Conservation (phyloP, 345 rosid genomes). For the Brassica incana region DNA sequence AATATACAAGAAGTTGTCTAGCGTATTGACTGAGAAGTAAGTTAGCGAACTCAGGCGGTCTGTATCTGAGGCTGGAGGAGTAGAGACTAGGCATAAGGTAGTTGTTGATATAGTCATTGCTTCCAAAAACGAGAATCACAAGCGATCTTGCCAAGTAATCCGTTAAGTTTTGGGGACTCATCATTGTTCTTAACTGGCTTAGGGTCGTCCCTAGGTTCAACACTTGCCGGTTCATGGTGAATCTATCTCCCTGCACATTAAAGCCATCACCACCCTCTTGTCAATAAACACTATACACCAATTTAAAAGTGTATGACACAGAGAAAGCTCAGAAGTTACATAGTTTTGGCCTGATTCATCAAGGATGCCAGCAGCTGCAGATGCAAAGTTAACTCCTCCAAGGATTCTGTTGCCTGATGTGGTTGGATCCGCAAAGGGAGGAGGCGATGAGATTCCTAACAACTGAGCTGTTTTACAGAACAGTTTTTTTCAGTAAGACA, state of each 20-base stretch:
- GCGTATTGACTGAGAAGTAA: slow-evolving; percentile 64
- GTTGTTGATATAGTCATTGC: slow-evolving; percentile 95
- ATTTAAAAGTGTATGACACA: neutral
- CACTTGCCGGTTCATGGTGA: slow-evolving; percentile 63
- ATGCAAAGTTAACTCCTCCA: slow-evolving; percentile 79
- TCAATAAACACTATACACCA: neutral
- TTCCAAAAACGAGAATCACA: slow-evolving; percentile 67
- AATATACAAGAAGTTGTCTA: slow-evolving; percentile 56
- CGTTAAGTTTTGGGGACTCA: slow-evolving; percentile 49
- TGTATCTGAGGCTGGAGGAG: slow-evolving; percentile 54
- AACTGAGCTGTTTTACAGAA: slow-evolving; percentile 50
- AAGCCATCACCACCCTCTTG: neutral
- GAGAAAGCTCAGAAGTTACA: slow-evolving; percentile 37
- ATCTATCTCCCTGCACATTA: slow-evolving; percentile 58
- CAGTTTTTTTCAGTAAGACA: slow-evolving; percentile 6
- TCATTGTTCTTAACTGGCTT: slow-evolving; percentile 52
- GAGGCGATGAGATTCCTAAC: slow-evolving; percentile 64
- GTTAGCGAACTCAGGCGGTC: slow-evolving; percentile 56
- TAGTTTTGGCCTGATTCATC: slow-evolving; percentile 75
- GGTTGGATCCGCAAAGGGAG: slow-evolving; percentile 65
- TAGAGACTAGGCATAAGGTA: slow-evolving; percentile 75
- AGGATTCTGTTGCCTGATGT: slow-evolving; percentile 57
- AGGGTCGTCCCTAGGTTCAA: slow-evolving; percentile 61
- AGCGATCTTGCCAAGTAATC: slow-evolving; percentile 53
- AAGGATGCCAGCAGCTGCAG: slow-evolving; percentile 92